Evolutionary conservation across 1,284 basidiomycete genomes (phyloP), one percentile per base, ranked within the genome.

Genomic region (Irpex sp.): DNA sequence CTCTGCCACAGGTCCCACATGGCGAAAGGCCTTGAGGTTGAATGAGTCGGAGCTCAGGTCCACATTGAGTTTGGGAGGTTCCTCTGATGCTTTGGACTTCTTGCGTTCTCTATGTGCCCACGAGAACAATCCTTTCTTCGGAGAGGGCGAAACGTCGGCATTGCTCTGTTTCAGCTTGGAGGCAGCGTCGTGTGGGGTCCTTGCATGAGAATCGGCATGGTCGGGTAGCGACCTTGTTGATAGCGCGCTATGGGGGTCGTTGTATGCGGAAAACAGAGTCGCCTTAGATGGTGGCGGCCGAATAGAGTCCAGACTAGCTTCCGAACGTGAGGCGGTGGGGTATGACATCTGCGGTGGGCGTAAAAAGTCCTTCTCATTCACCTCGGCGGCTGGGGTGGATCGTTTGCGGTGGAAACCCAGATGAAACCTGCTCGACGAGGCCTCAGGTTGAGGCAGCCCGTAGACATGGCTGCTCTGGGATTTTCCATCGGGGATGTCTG

Each of bases 11-110:
- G 79, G 67, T 69, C 77, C 71, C 60, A 91, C 76, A 69, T 90
- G 89, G 37, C 88, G 81, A 74, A 92, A 91, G 1, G 89, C 80
- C 68, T 83, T 88, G 66, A 91, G 82, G 73, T 88, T 89, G 64
- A 79, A 76, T 1, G 76, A 75, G 0, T 74, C 73, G 35, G 69
- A 63, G 59, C 70, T 62, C 58, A 66, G 58, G 61, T 64, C 57
- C 68, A 61, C 56, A 31, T 59, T 26, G 58, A 66, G 49, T 7
- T 51, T 57, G 47, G 70, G 63, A 19, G 72, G 68, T 5, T 73
- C 62, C n/a, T 72, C 71, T 3, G 68, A 67, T 3, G 68, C 60
- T 65, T 80, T 80, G 58, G 75, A 77, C 68, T 80, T 76, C 66
- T 77, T 78, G 67, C 77, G 79, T 62, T 79, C 79, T 46, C 79